Conservation (phyloP, 2,329 filamentous ascomycete species). For the Capronia americana region DNA sequence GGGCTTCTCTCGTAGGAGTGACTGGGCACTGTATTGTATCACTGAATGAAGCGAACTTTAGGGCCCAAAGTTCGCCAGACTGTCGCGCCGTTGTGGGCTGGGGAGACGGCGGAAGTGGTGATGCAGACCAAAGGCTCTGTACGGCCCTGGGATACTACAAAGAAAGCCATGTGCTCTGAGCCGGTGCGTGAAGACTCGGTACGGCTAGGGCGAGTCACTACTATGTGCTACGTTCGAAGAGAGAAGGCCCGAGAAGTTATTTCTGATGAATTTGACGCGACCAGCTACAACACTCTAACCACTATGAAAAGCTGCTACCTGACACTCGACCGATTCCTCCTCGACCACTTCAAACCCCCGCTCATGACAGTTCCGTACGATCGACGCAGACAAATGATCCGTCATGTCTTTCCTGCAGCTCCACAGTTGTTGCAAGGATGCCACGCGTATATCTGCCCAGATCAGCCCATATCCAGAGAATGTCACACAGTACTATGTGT, state of each 20-base stretch:
- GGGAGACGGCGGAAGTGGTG: too few relatives aligned
- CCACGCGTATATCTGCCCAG: neutral
- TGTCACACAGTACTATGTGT: constrained; percentile 18
- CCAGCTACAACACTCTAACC: neutral
- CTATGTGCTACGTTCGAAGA: too few relatives aligned
- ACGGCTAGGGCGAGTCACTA: neutral
- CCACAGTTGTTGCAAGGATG: neutral
- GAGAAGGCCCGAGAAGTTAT: neutral
- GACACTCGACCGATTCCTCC: neutral
- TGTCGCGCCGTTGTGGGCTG: too few relatives aligned
- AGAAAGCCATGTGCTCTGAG: too few relatives aligned
- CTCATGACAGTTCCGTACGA: neutral
- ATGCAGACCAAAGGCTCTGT: too few relatives aligned
- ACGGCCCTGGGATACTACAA: too few relatives aligned
- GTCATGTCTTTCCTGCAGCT: neutral
- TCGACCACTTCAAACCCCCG: neutral
- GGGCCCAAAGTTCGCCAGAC: too few relatives aligned
- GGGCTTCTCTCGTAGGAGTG: too few relatives aligned
- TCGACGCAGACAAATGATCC: neutral
- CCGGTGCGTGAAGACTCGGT: neutral
- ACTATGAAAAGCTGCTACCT: neutral
- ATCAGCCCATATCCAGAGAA: constrained; percentile 3
- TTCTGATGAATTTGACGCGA: neutral
- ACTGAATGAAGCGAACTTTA: too few relatives aligned
- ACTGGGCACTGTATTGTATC: too few relatives aligned